These are phyloP conservation scores for Spathaspora passalidarum DNA, from an alignment of 805 yeast species.

Conservation along the genomic window DNA sequence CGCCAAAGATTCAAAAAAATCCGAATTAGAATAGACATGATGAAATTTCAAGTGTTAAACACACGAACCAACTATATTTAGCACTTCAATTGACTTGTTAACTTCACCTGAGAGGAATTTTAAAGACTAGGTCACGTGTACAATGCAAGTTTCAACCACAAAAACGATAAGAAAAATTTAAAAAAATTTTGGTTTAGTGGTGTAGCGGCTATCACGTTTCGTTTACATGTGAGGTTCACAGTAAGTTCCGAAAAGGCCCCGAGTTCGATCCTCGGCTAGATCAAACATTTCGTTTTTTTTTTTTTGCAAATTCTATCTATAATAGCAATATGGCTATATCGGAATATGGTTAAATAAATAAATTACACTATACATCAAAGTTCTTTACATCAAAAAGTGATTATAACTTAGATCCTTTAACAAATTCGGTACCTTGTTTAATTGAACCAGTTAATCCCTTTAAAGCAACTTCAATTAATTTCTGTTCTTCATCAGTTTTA, in stretches of 20 bases:
- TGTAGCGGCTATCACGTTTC: constrained; percentile 44
- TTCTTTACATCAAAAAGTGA: too few species aligned
- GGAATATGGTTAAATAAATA: neutral
- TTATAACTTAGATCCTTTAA: constrained; percentile 35
- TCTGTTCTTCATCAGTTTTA: constrained; percentile 27
- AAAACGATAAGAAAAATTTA: neutral
- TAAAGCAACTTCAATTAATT: constrained; percentile 35
- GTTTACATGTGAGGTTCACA: constrained; percentile 34
- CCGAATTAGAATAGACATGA: too few species aligned
- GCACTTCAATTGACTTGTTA: too few species aligned
- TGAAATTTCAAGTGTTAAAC: too few species aligned
- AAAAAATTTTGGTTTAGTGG: constrained; percentile 28
- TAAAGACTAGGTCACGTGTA: neutral
- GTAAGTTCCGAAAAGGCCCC: constrained; percentile 41
- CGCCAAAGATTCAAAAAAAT: too few species aligned
- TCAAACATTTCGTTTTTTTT: constrained; percentile 20
- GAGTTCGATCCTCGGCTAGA: constrained; percentile 45
- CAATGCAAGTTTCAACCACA: neutral
- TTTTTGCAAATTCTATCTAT: neutral
- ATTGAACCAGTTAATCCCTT: constrained; percentile 38
- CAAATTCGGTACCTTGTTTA: constrained; percentile 39
- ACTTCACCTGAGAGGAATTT: too few species aligned
- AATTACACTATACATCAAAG: neutral
- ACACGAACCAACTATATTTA: too few species aligned
- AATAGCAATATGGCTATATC: too few species aligned